Conservation (phyloP, 140 eudicot genomes). For the Artemisia princeps region DNA sequence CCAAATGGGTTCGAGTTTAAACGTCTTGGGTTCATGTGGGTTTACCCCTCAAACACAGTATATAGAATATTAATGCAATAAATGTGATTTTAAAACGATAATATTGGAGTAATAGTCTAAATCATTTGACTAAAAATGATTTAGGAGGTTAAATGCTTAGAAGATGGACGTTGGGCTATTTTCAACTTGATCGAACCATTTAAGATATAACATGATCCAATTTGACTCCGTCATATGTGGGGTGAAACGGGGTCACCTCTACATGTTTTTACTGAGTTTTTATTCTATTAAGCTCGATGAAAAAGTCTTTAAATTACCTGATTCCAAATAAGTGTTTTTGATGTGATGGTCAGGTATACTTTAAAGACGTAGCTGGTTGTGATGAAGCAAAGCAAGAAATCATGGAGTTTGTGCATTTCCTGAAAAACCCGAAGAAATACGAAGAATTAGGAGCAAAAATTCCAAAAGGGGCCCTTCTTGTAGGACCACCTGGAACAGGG, state of each 20-base stretch:
- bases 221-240: slow-evolving; percentile 83
- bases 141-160: too few species aligned
- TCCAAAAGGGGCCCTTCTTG: slow-evolving; percentile 88
- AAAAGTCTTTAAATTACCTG: slow-evolving; percentile 24
- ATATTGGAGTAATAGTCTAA: slow-evolving; percentile 71
- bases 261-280: slow-evolving; percentile 44
- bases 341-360: slow-evolving; percentile 45
- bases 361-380: slow-evolving; percentile 85
- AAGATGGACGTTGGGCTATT: too few species aligned
- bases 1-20: slow-evolving; percentile 24
- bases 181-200: slow-evolving; percentile 52
- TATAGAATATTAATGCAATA: too few species aligned
- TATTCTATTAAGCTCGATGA: slow-evolving; percentile 33
- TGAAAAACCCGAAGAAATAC: slow-evolving; percentile 81
- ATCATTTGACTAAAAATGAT: slow-evolving; percentile 13
- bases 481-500: slow-evolving; percentile 94
- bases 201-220: slow-evolving; percentile 51
- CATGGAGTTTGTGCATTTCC: slow-evolving; percentile 90
- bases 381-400: slow-evolving; percentile 93
- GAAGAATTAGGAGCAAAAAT: slow-evolving; percentile 85
- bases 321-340: not conserved
- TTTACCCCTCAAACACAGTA: slow-evolving; percentile 14
- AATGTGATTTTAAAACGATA: slow-evolving; percentile 19
- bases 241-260: slow-evolving; percentile 49
- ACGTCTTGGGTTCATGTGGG: slow-evolving; percentile 67